Conservation (phyloP, 2,329 filamentous ascomycete genomes). For the Arthrinium puccinioides region DNA sequence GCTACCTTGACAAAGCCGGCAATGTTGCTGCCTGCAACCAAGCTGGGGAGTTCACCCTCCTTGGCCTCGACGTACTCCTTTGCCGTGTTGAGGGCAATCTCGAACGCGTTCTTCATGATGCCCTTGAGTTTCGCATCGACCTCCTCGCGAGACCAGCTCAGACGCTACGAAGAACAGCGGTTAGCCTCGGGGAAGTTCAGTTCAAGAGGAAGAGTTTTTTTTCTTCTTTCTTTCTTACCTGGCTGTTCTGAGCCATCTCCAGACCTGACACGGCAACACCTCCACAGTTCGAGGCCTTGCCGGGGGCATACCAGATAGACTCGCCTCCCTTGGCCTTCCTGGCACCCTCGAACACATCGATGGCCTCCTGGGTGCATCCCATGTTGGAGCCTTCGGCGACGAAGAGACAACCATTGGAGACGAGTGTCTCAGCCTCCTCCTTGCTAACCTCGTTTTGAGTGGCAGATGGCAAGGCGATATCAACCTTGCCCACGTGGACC, state of each 20-base stretch:
- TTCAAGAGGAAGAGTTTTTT: neutral
- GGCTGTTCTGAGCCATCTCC: conserved; percentile 98
- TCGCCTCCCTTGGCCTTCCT: conserved; percentile 60
- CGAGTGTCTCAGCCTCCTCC: conserved; percentile 79
- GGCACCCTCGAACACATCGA: conserved; percentile 81
- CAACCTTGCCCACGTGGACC: conserved; percentile 82
- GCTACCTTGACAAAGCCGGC: conserved; percentile 97
- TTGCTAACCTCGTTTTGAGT: conserved; percentile 96
- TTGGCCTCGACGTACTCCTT: conserved; percentile 75
- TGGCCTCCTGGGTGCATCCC: conserved; percentile 94
- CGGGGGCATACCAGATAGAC: conserved; percentile 91
- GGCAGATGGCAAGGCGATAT: conserved; percentile 85
- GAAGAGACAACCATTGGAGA: conserved; percentile 70
- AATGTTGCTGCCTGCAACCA: conserved; percentile 94
- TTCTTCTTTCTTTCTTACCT: conserved; percentile 14
- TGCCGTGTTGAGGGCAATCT: conserved; percentile 80
- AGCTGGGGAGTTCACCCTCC: conserved; percentile 79
- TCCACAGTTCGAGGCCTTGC: conserved; percentile 95
- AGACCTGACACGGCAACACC: conserved; percentile 95
- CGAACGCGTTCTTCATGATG: conserved; percentile 94
- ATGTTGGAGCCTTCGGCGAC: conserved; percentile 98
- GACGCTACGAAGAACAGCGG: conserved; percentile 38
- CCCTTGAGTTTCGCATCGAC: conserved; percentile 84
- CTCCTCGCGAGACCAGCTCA: conserved; percentile 82
- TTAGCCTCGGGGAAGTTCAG: neutral